A percentile compares a stretch with the other conserved stretches of the same genome.
Conservation (phyloP, 2,329 filamentous ascomycete species). For the Fusarium tupiense region DNA sequence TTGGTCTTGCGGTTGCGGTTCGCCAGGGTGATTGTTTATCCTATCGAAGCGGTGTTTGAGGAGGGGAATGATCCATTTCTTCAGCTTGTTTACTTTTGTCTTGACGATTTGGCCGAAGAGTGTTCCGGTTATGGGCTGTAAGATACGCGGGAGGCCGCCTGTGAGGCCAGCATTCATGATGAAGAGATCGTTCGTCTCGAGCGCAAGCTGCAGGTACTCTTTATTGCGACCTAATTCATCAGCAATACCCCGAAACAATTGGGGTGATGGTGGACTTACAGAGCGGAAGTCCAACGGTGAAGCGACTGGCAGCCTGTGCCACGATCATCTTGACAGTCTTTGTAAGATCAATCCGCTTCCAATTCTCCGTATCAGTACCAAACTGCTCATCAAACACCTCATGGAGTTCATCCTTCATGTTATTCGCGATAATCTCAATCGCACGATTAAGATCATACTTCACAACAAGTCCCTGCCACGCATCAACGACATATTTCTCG, state of each 20-base stretch:
- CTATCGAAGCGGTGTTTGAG: conserved; percentile 26
- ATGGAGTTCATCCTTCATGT: conserved; percentile 49
- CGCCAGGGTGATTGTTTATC: conserved; percentile 6
- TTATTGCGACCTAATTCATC: conserved; percentile 44
- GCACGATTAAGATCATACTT: conserved; percentile 49
- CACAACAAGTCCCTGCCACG: conserved; percentile 49
- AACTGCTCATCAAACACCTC: conserved; percentile 49
- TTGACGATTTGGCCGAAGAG: conserved; percentile 38
- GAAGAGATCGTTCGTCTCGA: conserved; percentile 46
- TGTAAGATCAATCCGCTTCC: conserved; percentile 48
- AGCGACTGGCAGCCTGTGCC: conserved; percentile 46
- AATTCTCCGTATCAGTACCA: conserved; percentile 47
- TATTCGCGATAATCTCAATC: conserved; percentile 47
- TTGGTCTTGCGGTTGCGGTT: conserved; percentile 48
- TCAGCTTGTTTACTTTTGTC: conserved; percentile 40
- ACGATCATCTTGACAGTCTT: conserved; percentile 43
- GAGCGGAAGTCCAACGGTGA: conserved; percentile 46
- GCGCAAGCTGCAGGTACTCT: conserved; percentile 46
- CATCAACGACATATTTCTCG: conserved; percentile 45
- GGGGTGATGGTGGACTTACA: conserved; percentile 34
- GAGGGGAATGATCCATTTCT: conserved; percentile 41
- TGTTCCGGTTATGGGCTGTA: conserved; percentile 47
- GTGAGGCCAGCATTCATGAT: conserved; percentile 48
- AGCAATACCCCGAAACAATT: background rate
- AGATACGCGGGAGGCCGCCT: conserved; percentile 42